These are phyloP conservation scores for Fragaria iinumae DNA, from an alignment of 306 rosid species.

Conservation along the genomic window DNA sequence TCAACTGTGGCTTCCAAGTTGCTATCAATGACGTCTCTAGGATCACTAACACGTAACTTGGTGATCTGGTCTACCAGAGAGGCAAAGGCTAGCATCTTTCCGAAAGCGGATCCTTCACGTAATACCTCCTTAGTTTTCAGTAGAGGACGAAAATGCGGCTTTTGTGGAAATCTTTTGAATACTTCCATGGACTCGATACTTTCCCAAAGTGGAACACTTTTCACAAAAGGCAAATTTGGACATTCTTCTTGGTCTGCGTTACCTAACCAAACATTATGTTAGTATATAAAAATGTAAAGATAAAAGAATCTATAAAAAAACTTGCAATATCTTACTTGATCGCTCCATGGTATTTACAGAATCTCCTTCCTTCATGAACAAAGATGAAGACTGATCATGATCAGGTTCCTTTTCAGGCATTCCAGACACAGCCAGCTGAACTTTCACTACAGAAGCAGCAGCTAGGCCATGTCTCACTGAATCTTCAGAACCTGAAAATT, in stretches of 20 bases:
- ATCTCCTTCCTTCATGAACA: background rate
- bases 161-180: constrained; percentile 20
- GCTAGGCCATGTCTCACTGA: background rate
- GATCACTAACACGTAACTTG: constrained; percentile 8
- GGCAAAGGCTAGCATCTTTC: constrained; percentile 22
- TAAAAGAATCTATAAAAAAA: background rate
- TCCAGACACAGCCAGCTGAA: constrained; percentile 2
- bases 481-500: background rate
- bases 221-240: constrained; percentile 15
- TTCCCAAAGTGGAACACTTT: constrained; percentile 11
- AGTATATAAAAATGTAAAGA: background rate
- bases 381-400: background rate
- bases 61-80: constrained; percentile 19
- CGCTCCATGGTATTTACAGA: background rate
- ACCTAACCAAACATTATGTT: constrained; percentile 9
- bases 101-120: constrained; percentile 25
- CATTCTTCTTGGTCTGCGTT: background rate
- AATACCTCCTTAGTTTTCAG: background rate
- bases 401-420: background rate
- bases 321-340: background rate
- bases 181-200: constrained; percentile 9
- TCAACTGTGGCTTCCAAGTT: constrained; percentile 8
- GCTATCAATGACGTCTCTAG: constrained; percentile 7
- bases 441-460: background rate
- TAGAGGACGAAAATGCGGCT: constrained; percentile 24